phyloP scores from a whole-genome alignment of 1,284 basidiomycete genomes.

The Fomitiporia mediterranea region DNA sequence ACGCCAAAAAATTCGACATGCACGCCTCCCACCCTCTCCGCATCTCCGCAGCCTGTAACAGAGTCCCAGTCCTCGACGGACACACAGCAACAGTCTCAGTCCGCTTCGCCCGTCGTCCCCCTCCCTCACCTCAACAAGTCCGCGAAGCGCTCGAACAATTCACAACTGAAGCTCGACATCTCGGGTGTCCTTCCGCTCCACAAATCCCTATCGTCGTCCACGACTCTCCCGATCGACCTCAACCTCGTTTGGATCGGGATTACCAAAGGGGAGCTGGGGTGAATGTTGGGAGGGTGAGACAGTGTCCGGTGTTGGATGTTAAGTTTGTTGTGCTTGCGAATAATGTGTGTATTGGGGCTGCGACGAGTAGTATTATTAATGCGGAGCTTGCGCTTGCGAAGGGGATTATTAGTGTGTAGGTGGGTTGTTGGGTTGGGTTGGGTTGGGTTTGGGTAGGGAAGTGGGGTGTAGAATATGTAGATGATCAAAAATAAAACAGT shows the following conservation, averaged over 20 bases:
- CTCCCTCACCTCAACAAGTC: conserved; percentile 86
- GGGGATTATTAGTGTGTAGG: conserved; percentile 47
- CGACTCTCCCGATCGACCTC: conserved; percentile 90
- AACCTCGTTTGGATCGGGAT: conserved; percentile 90
- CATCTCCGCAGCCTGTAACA: conserved; percentile 88
- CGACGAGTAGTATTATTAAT: conserved; percentile 97
- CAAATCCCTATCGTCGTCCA: conserved; percentile 86
- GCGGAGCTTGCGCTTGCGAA: conserved; percentile 91
- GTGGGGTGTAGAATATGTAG: too few relatives aligned
- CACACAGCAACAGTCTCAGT: conserved; percentile 88
- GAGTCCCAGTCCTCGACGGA: conserved; percentile 91
- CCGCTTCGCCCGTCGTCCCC: conserved; percentile 74
- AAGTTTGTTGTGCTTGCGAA: conserved; percentile 95
- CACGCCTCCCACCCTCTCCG: conserved; percentile 76
- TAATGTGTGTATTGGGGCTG: conserved; percentile 95
- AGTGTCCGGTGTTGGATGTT: conserved; percentile 90
- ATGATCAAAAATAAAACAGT: too few relatives aligned
- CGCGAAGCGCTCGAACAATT: conserved; percentile 76
- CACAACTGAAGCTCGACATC: conserved; percentile 74
- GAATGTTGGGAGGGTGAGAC: conserved; percentile 85
- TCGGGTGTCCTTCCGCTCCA: conserved; percentile 85
- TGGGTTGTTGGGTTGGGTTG: too few relatives aligned
- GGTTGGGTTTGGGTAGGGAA: too few relatives aligned
- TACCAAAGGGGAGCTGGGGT: conserved; percentile 92
- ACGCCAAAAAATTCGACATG: conserved; percentile 72